These are phyloP conservation scores for Trametes pubescens DNA, from an alignment of 1,284 basidiomycete species.

Conservation along the genomic window DNA sequence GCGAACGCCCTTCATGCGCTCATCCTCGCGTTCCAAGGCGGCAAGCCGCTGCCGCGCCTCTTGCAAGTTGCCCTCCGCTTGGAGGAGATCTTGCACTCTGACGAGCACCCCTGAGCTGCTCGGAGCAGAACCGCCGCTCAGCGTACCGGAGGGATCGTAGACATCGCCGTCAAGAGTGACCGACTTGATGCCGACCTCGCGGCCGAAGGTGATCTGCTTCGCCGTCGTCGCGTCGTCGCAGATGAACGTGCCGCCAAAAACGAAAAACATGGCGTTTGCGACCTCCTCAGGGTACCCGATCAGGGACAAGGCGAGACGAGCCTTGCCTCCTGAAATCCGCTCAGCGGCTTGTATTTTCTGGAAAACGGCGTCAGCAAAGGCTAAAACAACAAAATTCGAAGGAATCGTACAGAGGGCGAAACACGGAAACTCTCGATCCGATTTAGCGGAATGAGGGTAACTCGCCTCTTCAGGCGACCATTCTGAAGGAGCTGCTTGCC, in stretches of 20 bases:
- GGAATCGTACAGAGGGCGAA: conserved; percentile 58
- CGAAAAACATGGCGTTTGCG: conserved; percentile 89
- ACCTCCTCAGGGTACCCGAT: conserved; percentile 90
- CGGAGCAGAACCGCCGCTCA: conserved; percentile 92
- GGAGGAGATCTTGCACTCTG: conserved; percentile 85
- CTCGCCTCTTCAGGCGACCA: conserved; percentile 87
- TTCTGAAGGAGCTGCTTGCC: conserved; percentile 88
- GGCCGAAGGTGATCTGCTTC: conserved; percentile 87
- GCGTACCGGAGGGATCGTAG: conserved; percentile 95
- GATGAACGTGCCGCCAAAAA: conserved; percentile 94
- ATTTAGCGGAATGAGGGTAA: conserved; percentile 94
- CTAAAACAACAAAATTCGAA: not conserved
- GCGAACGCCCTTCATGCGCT: conserved; percentile 61
- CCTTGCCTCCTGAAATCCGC: conserved; percentile 84
- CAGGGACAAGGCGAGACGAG: conserved; percentile 86
- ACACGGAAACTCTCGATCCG: conserved; percentile 85
- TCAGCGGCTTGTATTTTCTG: conserved; percentile 81
- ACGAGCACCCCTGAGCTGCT: conserved; percentile 80
- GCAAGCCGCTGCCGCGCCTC: conserved; percentile 61
- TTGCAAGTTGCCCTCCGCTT: conserved; percentile 62
- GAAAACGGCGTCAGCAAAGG: conserved; percentile 41
- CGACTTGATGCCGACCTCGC: conserved; percentile 76
- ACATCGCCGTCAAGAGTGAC: conserved; percentile 97
- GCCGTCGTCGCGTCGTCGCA: conserved; percentile 92
- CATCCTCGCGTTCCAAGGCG: conserved; percentile 67